A percentile compares a stretch with the other conserved stretches of the same genome.
Evolutionary conservation across 805 yeast species (phyloP).

Genomic region (Schwanniomyces polymorphus): DNA sequence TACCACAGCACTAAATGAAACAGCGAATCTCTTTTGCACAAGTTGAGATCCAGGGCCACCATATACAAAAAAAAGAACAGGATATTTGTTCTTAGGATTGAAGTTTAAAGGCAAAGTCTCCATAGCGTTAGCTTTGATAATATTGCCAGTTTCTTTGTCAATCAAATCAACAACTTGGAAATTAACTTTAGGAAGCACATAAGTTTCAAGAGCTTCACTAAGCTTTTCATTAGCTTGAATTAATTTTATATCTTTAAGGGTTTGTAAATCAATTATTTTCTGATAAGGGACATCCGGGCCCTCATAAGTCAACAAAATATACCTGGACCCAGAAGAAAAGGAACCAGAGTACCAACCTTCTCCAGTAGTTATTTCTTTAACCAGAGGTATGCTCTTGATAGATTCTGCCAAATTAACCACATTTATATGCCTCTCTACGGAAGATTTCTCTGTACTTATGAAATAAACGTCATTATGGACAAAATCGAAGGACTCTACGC

Average conservation of each 20-base stretch:
- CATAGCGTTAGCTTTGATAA: conserved; percentile 56
- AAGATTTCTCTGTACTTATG: conserved; percentile 70
- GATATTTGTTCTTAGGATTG: conserved; percentile 63
- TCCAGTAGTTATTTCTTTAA: conserved; percentile 34
- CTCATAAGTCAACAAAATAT: conserved; percentile 62
- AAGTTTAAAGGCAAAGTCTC: conserved; percentile 81
- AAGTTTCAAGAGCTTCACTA: conserved; percentile 34
- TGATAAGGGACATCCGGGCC: conserved; percentile 87
- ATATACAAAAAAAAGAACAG: conserved; percentile 84
- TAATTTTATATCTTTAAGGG: conserved; percentile 32
- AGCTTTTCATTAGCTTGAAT: conserved; percentile 51
- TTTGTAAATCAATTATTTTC: conserved; percentile 51
- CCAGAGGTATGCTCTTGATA: conserved; percentile 47
- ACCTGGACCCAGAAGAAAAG: conserved; percentile 80
- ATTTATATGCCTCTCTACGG: conserved; percentile 83
- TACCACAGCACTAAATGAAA: conserved; percentile 70
- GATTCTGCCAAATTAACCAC: conserved; percentile 54
- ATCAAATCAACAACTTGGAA: conserved; percentile 58
- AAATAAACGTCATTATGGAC: conserved; percentile 54
- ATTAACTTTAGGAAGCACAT: conserved; percentile 55
- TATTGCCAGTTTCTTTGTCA: conserved; percentile 47
- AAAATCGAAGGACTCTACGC: conserved; percentile 59
- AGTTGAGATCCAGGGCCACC: conserved; percentile 96
- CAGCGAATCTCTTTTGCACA: conserved; percentile 60
- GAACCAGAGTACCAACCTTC: conserved; percentile 71